Evolutionary conservation across 129 eudicot genomes (phyloP).

Genomic region (Apium graveolens): DNA sequence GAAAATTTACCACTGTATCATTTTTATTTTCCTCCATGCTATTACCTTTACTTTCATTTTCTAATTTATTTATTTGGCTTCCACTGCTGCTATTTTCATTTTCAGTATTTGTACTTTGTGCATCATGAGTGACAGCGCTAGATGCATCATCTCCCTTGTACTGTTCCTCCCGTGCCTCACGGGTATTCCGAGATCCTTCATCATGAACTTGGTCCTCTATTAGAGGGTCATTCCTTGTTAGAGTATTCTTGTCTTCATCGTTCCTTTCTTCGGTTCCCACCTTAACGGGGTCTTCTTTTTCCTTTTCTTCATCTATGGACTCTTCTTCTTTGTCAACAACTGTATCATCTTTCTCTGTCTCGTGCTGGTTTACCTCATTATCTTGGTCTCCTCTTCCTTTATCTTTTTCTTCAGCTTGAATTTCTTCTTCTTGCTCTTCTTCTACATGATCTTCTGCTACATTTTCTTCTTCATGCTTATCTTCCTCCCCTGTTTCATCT

Average conservation of each 20-base stretch:
- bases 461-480: slow-evolving; percentile 36
- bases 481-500: slow-evolving; percentile 23
- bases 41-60: slow-evolving; percentile 17
- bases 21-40: slow-evolving; percentile 11
- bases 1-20: slow-evolving; percentile 16
- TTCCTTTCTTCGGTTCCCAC: slow-evolving; percentile 19
- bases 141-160: slow-evolving; percentile 97
- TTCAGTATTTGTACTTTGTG: slow-evolving; percentile 23
- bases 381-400: slow-evolving; percentile 20
- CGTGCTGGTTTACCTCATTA: slow-evolving; percentile 41
- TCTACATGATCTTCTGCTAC: slow-evolving; percentile 35
- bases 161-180: slow-evolving; percentile 77
- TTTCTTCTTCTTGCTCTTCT: slow-evolving; percentile 10
- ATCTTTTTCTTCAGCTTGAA: slow-evolving; percentile 24
- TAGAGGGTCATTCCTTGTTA: slow-evolving; percentile 24
- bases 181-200: slow-evolving; percentile 26
- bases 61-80: slow-evolving; percentile 2
- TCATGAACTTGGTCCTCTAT: slow-evolving; percentile 45
- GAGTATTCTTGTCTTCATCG: slow-evolving; percentile 20
- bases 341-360: slow-evolving; percentile 32
- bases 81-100: slow-evolving; percentile 28
- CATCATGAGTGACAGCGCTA: slow-evolving; percentile 78
- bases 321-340: slow-evolving; percentile 26
- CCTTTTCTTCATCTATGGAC: slow-evolving; percentile 10
- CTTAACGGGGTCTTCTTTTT: slow-evolving; percentile 5